Percentiles rank a stretch among this genome's conserved stretches.
Conservation (phyloP, 768 basidiomycete species). For the Trametes elegans region DNA sequence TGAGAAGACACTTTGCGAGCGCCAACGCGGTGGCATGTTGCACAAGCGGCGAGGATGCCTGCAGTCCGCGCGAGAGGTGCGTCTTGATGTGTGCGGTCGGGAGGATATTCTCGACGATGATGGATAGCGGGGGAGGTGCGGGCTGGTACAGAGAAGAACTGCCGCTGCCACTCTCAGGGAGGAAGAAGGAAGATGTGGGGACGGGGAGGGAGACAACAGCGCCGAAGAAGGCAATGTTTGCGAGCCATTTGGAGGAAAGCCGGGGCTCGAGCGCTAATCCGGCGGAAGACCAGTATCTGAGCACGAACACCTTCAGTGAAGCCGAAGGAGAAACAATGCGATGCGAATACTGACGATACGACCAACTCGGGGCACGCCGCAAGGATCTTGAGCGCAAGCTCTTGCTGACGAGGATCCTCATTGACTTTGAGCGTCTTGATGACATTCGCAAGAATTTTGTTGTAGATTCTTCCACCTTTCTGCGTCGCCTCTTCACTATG, state of each 20-base stretch:
- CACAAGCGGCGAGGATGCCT: conserved; percentile 69
- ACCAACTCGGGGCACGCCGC: conserved; percentile 84
- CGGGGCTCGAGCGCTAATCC: conserved; percentile 80
- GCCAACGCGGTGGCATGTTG: conserved; percentile 83
- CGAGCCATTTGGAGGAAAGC: conserved; percentile 87
- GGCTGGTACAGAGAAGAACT: conserved; percentile 53
- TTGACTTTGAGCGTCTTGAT: conserved; percentile 79
- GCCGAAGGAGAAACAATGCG: neutral
- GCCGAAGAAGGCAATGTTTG: conserved; percentile 82
- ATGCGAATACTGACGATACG: conserved; percentile 60
- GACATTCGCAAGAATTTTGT: conserved; percentile 79
- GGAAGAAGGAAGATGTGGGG: conserved; percentile 60
- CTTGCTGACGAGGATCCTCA: conserved; percentile 83
- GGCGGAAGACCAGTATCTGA: conserved; percentile 70
- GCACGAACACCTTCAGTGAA: neutral
- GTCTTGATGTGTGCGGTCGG: conserved; percentile 63
- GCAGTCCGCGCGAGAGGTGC: conserved; percentile 80
- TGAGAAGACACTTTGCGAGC: conserved; percentile 71
- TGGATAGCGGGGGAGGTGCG: conserved; percentile 68
- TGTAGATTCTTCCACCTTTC: conserved; percentile 59
- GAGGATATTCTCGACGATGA: conserved; percentile 74
- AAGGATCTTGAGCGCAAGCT: conserved; percentile 79
- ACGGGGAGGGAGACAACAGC: conserved; percentile 75
- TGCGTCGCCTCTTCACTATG: conserved; percentile 23
- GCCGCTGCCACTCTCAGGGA: conserved; percentile 34